Evolutionary conservation across 148 eudicot species (phyloP), one percentile per base, ranked within the genome.

Genomic region (Linanthus parryae): DNA sequence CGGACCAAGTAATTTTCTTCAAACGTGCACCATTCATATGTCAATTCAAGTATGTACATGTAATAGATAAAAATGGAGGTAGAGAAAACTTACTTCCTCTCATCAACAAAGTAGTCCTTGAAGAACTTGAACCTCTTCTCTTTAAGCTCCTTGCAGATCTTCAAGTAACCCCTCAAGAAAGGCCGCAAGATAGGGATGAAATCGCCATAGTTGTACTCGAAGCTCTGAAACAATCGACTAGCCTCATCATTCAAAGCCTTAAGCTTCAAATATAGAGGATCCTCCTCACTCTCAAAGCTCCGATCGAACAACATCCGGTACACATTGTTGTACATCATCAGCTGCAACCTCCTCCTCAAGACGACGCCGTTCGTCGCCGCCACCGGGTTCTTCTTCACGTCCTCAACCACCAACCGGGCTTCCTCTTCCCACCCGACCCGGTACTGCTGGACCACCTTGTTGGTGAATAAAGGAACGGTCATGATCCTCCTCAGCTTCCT

Each of bases 281-380:
- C 95, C 1, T 83, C 81, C 42, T 63, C 73, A 8, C 79, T 66
- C 62, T 87, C 88, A 17, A 87, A 87, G 20, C 85, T 63, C 8
- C 78, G 56, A 18, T 80, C 88, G 23, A 83, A 87, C 95, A 87
- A 83, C 22, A 87, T 83, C 33, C 82, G 33, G 56, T 52, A 87
- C 87, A 87, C 78, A 53, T 87, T 87, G 33, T 87, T 87, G 37
- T 87, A 87, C 87, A 87, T 80, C 83, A 87, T 73, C 5, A 87
- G 58, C 44, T 87, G 87, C 54, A 87, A 47, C 29, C 95, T 51
- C 29, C 52, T 46, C 46, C 95, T 70, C 51, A 87, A 40, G 1
- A 87, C 81, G 5, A 83, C 64, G 31, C 95, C 95, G 3, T 34
- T 36, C 4, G 69, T 78, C 3, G 82, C 61, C 1, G 91, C 54